Conservation (phyloP, 352 stramenopile genomes). For the Pelagophyceae sp. region DNA sequence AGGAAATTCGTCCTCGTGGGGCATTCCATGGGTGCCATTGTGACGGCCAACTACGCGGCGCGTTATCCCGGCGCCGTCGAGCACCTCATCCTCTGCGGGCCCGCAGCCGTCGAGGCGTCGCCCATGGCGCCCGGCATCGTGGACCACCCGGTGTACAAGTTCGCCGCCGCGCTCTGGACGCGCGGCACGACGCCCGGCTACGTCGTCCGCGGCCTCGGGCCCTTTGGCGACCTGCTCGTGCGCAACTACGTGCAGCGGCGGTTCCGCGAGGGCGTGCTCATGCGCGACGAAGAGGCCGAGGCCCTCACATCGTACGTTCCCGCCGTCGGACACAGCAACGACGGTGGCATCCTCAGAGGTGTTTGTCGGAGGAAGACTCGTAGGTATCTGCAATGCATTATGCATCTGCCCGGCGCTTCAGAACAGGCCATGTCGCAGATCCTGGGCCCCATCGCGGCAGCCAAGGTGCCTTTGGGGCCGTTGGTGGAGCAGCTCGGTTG, state of each 20-base stretch:
- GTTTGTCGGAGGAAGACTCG: no score
- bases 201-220: background rate
- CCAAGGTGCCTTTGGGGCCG: background rate
- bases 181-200: background rate
- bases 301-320: background rate
- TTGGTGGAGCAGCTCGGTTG: background rate
- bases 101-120: background rate
- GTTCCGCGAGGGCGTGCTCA: background rate
- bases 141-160: background rate
- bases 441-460: background rate
- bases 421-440: background rate
- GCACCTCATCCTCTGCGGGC: background rate
- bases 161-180: background rate
- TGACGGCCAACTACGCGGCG: background rate
- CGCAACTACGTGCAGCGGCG: background rate
- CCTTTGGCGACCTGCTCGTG: background rate
- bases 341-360: no score
- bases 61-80: conserved; percentile 3
- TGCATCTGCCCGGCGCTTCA: background rate
- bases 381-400: background rate
- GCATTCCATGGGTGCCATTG: conserved; percentile 2
- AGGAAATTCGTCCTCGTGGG: background rate
- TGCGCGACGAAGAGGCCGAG: background rate
- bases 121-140: background rate
- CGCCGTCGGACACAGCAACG: no score